Percentiles rank a stretch among this genome's conserved stretches.
Evolutionary conservation across 768 basidiomycete genomes (phyloP).

Genomic region (Pulveroboletus sp.): DNA sequence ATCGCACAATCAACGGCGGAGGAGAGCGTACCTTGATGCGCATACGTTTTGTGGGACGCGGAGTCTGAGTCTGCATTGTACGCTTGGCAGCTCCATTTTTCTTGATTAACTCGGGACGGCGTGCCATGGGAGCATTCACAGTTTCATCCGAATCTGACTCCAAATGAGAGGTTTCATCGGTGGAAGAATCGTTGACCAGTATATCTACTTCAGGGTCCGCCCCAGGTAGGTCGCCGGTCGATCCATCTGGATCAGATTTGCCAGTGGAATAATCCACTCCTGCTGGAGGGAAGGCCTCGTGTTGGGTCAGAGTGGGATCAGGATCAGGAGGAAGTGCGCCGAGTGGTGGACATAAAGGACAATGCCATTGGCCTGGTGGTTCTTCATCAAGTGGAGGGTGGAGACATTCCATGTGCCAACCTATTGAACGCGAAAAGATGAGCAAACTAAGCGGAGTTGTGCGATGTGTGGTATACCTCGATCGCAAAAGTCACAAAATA

Average conservation of each 20-base stretch:
- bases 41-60: slow-evolving; percentile 42
- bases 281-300: slow-evolving; percentile 42
- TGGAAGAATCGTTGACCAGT: slow-evolving; percentile 35
- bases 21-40: slow-evolving; percentile 38
- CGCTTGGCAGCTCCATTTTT: slow-evolving; percentile 29
- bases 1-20: slow-evolving; percentile 41
- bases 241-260: slow-evolving; percentile 26
- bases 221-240: slow-evolving; percentile 24
- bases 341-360: slow-evolving; percentile 54
- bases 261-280: slow-evolving; percentile 14
- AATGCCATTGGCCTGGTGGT: slow-evolving; percentile 77
- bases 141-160: slow-evolving; percentile 26
- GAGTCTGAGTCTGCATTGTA: slow-evolving; percentile 15
- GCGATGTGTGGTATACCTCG: slow-evolving; percentile 48
- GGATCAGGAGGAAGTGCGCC: slow-evolving; percentile 8
- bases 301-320: slow-evolving; percentile 13
- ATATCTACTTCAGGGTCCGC: slow-evolving; percentile 28
- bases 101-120: slow-evolving; percentile 19
- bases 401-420: slow-evolving; percentile 84
- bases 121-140: slow-evolving; percentile 12
- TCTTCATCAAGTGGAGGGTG: slow-evolving; percentile 62
- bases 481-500: slow-evolving; percentile 95
- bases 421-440: slow-evolving; percentile 31
- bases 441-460: slow-evolving; percentile 1
- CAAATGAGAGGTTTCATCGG: slow-evolving; percentile 30